Conservation (phyloP, 2,329 filamentous ascomycete species). For the Aspergillus fructus region DNA sequence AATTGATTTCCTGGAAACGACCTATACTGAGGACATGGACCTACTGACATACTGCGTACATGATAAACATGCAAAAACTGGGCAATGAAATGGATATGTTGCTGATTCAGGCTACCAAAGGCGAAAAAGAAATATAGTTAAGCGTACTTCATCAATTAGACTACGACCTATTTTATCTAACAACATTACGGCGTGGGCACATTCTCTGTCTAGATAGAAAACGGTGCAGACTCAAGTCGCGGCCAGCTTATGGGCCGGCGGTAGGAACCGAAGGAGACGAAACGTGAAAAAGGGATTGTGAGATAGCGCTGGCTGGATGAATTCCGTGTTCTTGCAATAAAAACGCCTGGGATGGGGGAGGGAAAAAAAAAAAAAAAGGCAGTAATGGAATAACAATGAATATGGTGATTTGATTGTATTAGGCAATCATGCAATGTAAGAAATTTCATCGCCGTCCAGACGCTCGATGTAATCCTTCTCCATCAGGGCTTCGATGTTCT, state of each 20-base stretch:
- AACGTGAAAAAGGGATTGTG: background rate
- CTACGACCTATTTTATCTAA: background rate
- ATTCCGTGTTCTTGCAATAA: background rate
- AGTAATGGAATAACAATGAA: background rate
- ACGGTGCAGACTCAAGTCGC: background rate
- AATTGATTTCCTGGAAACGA: background rate
- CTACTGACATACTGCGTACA: background rate
- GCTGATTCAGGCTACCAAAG: background rate
- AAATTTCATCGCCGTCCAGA: conserved; percentile 88
- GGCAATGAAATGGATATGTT: too few relatives aligned
- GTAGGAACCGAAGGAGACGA: background rate
- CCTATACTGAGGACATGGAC: background rate
- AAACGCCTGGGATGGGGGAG: conserved; percentile 6
- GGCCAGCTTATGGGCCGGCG: background rate
- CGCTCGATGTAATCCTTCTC: conserved; percentile 99
- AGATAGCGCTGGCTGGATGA: background rate
- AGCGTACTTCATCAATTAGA: background rate
- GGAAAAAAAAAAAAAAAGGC: too few relatives aligned
- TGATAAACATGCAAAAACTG: too few relatives aligned
- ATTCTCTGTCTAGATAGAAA: conserved; percentile 6
- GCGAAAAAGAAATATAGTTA: background rate
- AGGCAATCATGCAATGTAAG: conserved; percentile 75
- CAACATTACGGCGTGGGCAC: background rate
- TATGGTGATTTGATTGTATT: background rate
- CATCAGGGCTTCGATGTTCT: conserved; percentile 96